phyloP scores from a whole-genome alignment of 306 rosid species.

The Cyclanthera cordifolia region DNA sequence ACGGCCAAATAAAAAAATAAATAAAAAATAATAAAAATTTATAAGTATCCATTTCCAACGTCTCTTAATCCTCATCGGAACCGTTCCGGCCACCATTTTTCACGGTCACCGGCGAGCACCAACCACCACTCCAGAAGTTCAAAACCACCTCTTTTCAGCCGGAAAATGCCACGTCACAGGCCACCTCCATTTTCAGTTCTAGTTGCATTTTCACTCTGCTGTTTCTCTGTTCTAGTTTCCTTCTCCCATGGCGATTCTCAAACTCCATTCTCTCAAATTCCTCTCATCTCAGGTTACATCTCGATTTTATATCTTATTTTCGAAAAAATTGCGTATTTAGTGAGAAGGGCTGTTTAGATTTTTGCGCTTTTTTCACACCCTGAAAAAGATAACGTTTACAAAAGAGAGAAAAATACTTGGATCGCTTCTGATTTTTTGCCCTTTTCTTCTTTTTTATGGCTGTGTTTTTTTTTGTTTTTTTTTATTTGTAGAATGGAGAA shows the following conservation, averaged over 20 bases:
- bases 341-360: not conserved
- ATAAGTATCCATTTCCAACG: too few species aligned
- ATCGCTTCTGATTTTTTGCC: not conserved
- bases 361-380: not conserved
- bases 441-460: not conserved
- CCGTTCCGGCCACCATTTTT: constrained; percentile 13
- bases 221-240: constrained; percentile 15
- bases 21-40: not conserved
- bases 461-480: too few species aligned
- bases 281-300: constrained; percentile 34
- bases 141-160: not conserved
- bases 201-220: not conserved
- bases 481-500: constrained; percentile 22
- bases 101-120: not conserved
- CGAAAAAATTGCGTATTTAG: too few species aligned
- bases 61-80: not conserved
- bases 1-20: not conserved
- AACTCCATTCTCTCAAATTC: constrained; percentile 11
- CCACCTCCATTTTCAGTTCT: constrained; percentile 17
- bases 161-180: constrained; percentile 10
- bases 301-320: too few species aligned
- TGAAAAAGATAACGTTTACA: not conserved
- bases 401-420: not conserved
- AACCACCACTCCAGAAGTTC: not conserved
- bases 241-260: constrained; percentile 25